Evolutionary conservation across 1,284 basidiomycete genomes (phyloP).

Genomic region (Abortiporus biennis): DNA sequence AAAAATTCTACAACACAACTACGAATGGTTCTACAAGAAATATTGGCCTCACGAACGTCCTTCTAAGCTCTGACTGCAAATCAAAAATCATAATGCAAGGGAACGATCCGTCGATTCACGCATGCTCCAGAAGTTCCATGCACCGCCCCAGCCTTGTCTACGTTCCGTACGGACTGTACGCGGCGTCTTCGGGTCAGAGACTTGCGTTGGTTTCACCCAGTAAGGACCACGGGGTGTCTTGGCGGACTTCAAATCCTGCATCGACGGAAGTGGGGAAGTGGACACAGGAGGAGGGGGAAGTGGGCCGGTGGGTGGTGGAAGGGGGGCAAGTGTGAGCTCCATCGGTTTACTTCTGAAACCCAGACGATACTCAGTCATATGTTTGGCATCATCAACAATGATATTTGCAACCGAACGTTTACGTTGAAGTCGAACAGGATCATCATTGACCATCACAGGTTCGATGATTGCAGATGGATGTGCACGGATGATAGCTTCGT

Average conservation of each 20-base stretch:
- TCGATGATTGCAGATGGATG: background rate
- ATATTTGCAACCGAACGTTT: conserved; percentile 14
- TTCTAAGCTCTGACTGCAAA: too few relatives aligned
- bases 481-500: background rate
- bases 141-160: conserved; percentile 25
- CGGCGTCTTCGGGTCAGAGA: conserved; percentile 17
- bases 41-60: too few relatives aligned
- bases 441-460: background rate
- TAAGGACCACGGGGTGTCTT: conserved; percentile 21
- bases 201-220: conserved; percentile 19
- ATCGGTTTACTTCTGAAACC: conserved; percentile 12
- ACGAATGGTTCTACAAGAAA: too few relatives aligned
- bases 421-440: conserved; percentile 7
- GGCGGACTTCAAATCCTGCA: conserved; percentile 9
- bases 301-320: conserved; percentile 8
- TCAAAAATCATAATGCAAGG: background rate
- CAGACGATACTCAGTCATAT: conserved; percentile 18
- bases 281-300: conserved; percentile 14
- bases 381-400: conserved; percentile 15
- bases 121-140: conserved; percentile 20
- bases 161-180: conserved; percentile 20
- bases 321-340: conserved; percentile 6
- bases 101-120: conserved; percentile 14
- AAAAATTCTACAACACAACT: too few relatives aligned
- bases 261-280: conserved; percentile 11